Evolutionary conservation across 1,139 yeast species (phyloP).

Genomic region (Pichia sp.): DNA sequence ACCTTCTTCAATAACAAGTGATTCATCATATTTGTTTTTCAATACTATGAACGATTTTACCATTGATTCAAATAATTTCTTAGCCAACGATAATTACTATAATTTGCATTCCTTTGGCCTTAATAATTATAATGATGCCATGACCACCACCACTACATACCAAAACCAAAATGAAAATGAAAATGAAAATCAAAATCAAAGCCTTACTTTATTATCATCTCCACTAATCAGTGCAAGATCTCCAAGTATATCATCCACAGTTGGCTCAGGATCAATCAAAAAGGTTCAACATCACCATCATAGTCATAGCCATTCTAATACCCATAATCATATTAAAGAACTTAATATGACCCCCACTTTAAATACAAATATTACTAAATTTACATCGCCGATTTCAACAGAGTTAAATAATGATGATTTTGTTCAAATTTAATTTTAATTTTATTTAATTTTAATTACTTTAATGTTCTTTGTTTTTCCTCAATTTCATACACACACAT

Average conservation of each 20-base stretch:
- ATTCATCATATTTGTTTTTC: conserved; percentile 10
- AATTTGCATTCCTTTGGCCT: background rate
- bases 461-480: background rate
- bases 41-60: conserved; percentile 1
- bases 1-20: conserved; percentile 12
- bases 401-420: conserved; percentile 5
- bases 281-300: conserved; percentile 10
- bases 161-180: too few relatives aligned
- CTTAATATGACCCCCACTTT: background rate
- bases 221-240: conserved; percentile 5
- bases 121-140: background rate
- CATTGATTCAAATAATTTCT: background rate
- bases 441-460: too few relatives aligned
- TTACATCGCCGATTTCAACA: background rate
- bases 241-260: conserved; percentile 7
- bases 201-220: conserved; percentile 5
- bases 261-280: conserved; percentile 7
- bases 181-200: too few relatives aligned
- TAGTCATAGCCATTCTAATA: background rate
- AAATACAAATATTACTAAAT: background rate
- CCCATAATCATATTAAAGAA: conserved; percentile 1
- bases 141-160: too few relatives aligned
- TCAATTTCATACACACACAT: background rate
- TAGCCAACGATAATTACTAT: background rate
- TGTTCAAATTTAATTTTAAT: conserved; percentile 4